Evolutionary conservation across 2,329 filamentous ascomycete species (phyloP), one percentile per base, ranked within the genome.

Genomic region (Ceratocystis harringtonii): DNA sequence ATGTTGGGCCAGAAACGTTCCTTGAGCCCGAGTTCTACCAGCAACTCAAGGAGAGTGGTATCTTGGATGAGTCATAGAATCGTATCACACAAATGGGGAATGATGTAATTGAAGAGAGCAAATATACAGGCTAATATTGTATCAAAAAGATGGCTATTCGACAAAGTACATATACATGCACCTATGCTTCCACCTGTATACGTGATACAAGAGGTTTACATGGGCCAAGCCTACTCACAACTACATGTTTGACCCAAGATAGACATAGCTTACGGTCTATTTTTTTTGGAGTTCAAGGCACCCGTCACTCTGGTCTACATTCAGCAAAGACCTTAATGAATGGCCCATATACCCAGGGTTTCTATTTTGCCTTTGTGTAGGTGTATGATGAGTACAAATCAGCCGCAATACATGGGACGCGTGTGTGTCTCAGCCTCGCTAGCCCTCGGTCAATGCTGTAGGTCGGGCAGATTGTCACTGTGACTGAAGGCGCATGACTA

Each of bases 1-100:
- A 97, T 74, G 90, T 97, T 50, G 92, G 88, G 36, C 91, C 97
- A 65, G 91, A 90, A 74, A 96, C 95, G 73, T 99, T 97, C 77
- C 78, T 99, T 69, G 94, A 99, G 78, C 90, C 91, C 1, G 94
- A 97, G 74, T 84, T 97, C 68, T 95, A 95, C 78, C 85, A 87
- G 74, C 89, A 85, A 70, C 77, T 97, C 72, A 89, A 90, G 77
- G 91, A 95, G 76, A 94, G 88, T 71, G 92, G 92, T 1, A 85
- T 95, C 70, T 77, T 97, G 69, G 91, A 91, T 28, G 79, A 80
- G 58, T 69, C 71, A 64, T 76, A 48, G 55, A 36, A 6, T n/a
- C 28, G 17, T 57, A 64, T 44, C 17, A 22, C 19, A 19, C 12
- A n/a, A 15, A 43, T 19, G 6, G 8, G 50, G 10, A 55, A 15